Conservation (phyloP, 306 rosid species). For the Spatholobus suberectus region DNA sequence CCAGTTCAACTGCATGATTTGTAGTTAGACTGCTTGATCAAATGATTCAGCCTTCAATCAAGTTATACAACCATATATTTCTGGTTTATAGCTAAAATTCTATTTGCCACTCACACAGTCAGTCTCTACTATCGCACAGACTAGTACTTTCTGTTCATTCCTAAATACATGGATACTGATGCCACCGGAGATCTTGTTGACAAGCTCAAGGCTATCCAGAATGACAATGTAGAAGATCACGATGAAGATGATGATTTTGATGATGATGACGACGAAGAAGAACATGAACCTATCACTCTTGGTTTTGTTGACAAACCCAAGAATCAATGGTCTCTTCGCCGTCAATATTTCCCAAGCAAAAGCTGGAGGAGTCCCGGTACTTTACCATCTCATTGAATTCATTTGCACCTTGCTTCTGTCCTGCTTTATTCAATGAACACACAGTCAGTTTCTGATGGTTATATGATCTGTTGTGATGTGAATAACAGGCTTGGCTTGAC, state of each 20-base stretch:
- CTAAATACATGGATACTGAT: slow-evolving; percentile 46
- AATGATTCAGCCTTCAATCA: neutral
- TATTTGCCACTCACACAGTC: neutral
- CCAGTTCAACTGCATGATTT: no score
- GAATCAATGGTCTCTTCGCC: slow-evolving; percentile 57
- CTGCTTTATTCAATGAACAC: neutral
- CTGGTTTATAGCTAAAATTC: neutral
- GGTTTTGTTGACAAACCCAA: slow-evolving; percentile 73
- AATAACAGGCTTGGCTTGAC: slow-evolving; percentile 88
- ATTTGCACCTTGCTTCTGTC: neutral
- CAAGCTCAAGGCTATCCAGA: slow-evolving; percentile 50
- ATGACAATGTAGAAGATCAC: slow-evolving; percentile 38
- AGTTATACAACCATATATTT: neutral
- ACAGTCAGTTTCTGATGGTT: neutral
- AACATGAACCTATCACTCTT: slow-evolving; percentile 51
- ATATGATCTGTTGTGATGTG: slow-evolving; percentile 23
- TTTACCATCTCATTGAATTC: slow-evolving; percentile 14
- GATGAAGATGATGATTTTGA: slow-evolving; percentile 32
- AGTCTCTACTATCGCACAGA: neutral
- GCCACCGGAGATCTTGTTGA: slow-evolving; percentile 38
- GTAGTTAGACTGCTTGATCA: neutral
- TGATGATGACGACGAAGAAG: slow-evolving; percentile 50
- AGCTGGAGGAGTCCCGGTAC: slow-evolving; percentile 91
- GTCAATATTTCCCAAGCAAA: slow-evolving; percentile 82
- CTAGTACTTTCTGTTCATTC: neutral